These are phyloP conservation scores for Rosa rugosa DNA, from an alignment of 306 rosid genomes.

Conservation along the genomic window DNA sequence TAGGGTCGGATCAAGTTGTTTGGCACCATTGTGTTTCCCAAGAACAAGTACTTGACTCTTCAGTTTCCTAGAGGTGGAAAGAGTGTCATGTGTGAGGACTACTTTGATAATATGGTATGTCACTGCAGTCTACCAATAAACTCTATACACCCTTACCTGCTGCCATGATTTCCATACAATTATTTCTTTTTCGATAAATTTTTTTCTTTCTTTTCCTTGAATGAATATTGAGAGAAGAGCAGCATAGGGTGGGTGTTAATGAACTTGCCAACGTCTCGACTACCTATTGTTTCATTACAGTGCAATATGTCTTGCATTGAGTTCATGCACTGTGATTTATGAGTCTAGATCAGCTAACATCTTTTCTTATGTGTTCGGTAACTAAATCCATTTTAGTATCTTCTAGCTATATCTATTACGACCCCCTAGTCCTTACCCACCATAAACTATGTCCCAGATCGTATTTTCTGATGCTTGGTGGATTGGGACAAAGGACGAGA, in stretches of 20 bases:
- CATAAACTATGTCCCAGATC: conserved; percentile 38
- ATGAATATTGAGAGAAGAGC: too few relatives aligned
- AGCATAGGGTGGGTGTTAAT: too few relatives aligned
- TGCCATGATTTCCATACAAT: too few relatives aligned
- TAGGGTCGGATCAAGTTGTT: conserved; percentile 86
- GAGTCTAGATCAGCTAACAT: neutral
- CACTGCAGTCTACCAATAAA: neutral
- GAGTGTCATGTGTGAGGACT: conserved; percentile 82
- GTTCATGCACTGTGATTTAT: neutral
- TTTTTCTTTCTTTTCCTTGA: too few relatives aligned
- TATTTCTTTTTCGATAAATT: neutral
- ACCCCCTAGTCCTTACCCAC: neutral
- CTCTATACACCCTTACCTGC: too few relatives aligned
- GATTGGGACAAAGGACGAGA: conserved; percentile 81
- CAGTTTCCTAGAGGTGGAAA: conserved; percentile 89
- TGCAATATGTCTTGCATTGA: neutral
- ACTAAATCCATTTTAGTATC: neutral
- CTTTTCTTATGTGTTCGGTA: too few relatives aligned
- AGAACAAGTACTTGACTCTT: conserved; percentile 79
- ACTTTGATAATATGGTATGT: conserved; percentile 81
- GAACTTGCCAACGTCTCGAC: neutral
- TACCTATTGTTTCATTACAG: neutral
- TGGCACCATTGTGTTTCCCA: conserved; percentile 87
- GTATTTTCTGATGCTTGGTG: conserved; percentile 96
- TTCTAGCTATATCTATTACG: neutral